phyloP scores from a whole-genome alignment of 169 alveolate genomes.

The Theileria orientalis region DNA sequence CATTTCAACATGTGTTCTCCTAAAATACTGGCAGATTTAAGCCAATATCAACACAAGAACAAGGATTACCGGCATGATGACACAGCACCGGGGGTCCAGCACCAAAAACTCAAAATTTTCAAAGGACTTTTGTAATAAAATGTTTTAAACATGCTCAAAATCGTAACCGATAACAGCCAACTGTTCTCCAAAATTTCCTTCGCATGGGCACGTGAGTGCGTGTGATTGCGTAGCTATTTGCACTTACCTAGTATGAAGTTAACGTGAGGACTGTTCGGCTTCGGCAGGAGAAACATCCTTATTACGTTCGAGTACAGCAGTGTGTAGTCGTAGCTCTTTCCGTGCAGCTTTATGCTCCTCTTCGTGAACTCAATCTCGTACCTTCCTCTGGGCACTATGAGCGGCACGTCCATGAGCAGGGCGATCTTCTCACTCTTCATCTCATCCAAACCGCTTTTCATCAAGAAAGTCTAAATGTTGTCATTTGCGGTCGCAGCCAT shows the following conservation, averaged over 20 bases:
- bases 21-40: too few relatives aligned
- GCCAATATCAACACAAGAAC: too few relatives aligned
- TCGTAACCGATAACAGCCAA: too few relatives aligned
- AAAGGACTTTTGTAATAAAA: too few relatives aligned
- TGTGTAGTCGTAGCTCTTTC: constrained; percentile 94
- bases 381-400: constrained; percentile 95
- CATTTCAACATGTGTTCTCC: too few relatives aligned
- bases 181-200: too few relatives aligned
- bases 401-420: constrained; percentile 87
- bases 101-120: too few relatives aligned
- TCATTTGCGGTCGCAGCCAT: constrained; percentile 40
- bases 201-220: too few relatives aligned
- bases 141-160: too few relatives aligned
- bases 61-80: too few relatives aligned
- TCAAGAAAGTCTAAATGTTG: constrained; percentile 73
- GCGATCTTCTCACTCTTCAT: constrained; percentile 89
- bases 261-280: constrained; percentile 91
- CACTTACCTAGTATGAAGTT: constrained; percentile 83
- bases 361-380: constrained; percentile 89
- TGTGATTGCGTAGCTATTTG: too few relatives aligned
- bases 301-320: constrained; percentile 87
- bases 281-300: constrained; percentile 92
- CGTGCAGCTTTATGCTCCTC: constrained; percentile 90
- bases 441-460: constrained; percentile 89
- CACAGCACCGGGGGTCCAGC: too few relatives aligned